A percentile compares a stretch with the other conserved stretches of the same genome.
Evolutionary conservation across 2,329 filamentous ascomycete species (phyloP).

Genomic region (Macrophomina tecta): DNA sequence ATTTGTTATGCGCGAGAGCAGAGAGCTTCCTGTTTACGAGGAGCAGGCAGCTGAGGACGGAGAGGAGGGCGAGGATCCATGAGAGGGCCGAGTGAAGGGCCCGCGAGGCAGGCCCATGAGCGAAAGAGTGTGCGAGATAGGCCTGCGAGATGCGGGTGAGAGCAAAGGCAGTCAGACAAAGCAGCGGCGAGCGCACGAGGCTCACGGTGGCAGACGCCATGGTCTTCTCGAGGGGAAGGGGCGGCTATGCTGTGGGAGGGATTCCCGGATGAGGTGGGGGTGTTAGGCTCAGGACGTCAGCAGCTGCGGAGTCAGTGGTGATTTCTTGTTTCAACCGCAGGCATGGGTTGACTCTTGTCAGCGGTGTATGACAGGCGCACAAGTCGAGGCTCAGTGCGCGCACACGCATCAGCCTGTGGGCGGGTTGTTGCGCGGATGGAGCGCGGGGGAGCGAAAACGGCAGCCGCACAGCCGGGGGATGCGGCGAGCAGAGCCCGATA

Average conservation of each 20-base stretch:
- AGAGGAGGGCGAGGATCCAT: not conserved
- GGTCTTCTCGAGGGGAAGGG: not conserved
- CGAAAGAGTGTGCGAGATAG: not conserved
- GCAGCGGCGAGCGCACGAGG: conserved; percentile 8
- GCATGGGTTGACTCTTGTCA: conserved; percentile 13
- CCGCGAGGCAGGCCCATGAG: conserved; percentile 7
- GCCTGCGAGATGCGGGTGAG: not conserved
- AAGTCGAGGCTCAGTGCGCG: conserved; percentile 14
- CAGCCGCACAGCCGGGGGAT: conserved; percentile 1
- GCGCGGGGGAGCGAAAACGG: not conserved
- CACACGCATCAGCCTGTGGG: conserved; percentile 16
- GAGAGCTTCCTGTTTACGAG: conserved; percentile 6
- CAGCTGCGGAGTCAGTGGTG: conserved; percentile 10
- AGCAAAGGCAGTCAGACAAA: not conserved
- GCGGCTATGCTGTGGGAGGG: not conserved
- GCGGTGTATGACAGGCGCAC: not conserved
- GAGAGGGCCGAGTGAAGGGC: conserved; percentile 5
- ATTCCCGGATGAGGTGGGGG: not conserved
- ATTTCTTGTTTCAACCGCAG: conserved; percentile 1
- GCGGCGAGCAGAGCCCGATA: not conserved
- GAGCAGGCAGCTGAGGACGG: not conserved
- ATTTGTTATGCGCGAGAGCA: conserved; percentile 46
- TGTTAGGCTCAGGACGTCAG: not conserved
- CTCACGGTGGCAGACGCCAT: not conserved
- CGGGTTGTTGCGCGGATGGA: not conserved